Base-by-base conservation (phyloP, 805 yeast species). In the Diddensiella santjacobensis region DNA sequence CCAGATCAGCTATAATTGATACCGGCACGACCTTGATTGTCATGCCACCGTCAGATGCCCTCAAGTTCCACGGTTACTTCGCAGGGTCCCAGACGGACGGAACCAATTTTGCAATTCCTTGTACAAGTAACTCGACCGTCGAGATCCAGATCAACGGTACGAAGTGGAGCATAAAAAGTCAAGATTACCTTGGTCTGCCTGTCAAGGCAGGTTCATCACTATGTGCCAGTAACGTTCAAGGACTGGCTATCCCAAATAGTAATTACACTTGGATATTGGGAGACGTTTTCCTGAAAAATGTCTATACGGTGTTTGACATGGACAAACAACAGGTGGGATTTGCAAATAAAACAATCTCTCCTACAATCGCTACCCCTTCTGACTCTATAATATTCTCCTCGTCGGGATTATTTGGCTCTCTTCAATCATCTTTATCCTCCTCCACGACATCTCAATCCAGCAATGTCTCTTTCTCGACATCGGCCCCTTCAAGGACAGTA, bases 201-300 rank as follows among this genome's bases (percentile, higher is more conserved):
- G 78, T 79, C 58, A 44, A 71, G 1, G 48, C 56, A 3, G 50
- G 53, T 33, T 64, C 72, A 0, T 81, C 83, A 0, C 72, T 75
- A 58, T 82, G 88, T 68, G 80, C 81, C 10, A 77, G 84, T 4
- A 81, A 80, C 56, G 71, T 81, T 49, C 86, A 80, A 64, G 87
- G 85, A 6, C 58, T 74, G n/a, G 66, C 67, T 22, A 56, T 67
- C 11, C 63, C 70, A 8, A 60, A 61, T 29, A 57, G 62, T 13
- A 64, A 69, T 45, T 67, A 67, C 15, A 61, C 72, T 1, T 82
- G 87, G 87, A 74, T 82, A 45, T 64, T 82, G 35, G 88, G 88
- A 3, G 81, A 79, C n/a, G 70, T 79, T 2, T 81, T 82, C 58
- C 62, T 82, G 55, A 73, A 74, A 49, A 69, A 70, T 26, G 79